Conservation (phyloP, 2,329 filamentous ascomycete species). For the Cryphonectria naterciae region DNA sequence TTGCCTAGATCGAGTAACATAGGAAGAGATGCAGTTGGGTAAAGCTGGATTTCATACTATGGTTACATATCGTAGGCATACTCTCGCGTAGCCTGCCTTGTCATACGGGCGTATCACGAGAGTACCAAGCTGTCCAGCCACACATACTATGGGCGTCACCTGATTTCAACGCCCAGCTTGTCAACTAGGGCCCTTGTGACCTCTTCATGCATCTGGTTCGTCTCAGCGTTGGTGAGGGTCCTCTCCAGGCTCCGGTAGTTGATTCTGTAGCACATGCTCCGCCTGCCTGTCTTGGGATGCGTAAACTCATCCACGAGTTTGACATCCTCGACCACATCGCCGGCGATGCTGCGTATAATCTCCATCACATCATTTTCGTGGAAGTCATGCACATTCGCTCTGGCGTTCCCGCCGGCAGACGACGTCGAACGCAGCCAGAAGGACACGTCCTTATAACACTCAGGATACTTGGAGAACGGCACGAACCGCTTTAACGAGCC, state of each 20-base stretch:
- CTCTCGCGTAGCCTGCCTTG: not conserved
- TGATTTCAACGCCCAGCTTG: conserved; percentile 78
- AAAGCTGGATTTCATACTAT: not conserved
- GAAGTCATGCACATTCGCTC: conserved; percentile 56
- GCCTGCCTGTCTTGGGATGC: conserved; percentile 81
- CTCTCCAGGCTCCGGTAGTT: conserved; percentile 92
- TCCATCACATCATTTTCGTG: conserved; percentile 99
- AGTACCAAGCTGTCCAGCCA: not conserved
- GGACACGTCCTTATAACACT: conserved; percentile 87
- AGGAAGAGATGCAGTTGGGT: not conserved
- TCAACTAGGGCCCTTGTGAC: conserved; percentile 69
- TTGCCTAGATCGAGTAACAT: not conserved
- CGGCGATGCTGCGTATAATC: conserved; percentile 80
- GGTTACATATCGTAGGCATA: not conserved
- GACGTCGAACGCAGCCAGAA: conserved; percentile 75
- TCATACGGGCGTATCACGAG: not conserved
- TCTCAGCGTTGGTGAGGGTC: conserved; percentile 83
- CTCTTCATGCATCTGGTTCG: conserved; percentile 73
- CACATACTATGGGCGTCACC: conserved; percentile 46
- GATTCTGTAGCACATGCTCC: conserved; percentile 88
- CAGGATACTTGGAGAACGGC: conserved; percentile 89
- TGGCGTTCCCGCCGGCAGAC: conserved; percentile 51
- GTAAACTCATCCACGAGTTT: conserved; percentile 82
- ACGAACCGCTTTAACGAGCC: conserved; percentile 65
- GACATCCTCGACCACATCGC: conserved; percentile 88